Evolutionary conservation across 2,329 filamentous ascomycete species (phyloP), one percentile per base, ranked within the genome.

Genomic region (Thelonectria olida): DNA sequence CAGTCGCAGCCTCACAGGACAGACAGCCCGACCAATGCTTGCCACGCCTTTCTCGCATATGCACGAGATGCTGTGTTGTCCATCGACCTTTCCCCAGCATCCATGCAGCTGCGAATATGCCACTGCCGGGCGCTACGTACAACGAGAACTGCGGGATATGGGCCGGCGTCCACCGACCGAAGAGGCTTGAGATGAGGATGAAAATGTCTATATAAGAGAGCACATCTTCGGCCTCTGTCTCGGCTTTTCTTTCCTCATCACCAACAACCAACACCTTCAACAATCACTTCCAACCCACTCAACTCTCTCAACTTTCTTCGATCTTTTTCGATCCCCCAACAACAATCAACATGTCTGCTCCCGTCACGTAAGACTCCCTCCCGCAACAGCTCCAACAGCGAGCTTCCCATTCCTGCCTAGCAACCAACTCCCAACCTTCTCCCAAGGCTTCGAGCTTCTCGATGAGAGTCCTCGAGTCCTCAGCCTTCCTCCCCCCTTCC

Each of bases 321-420:
- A 44, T 59, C 55, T 54, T 62, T n/a, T 62, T 23, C 67, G 50
- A 60, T 58, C 61, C 53, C 45, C 48, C 42, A 6, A n/a, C 50
- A 65, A 67, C 51, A 55, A 70, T 53, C 64, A 65, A 67, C 36
- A 69, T 72, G 69, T 72, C 69, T 72, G 67, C 69, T 39, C 69
- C 69, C 54, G 48, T 5, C 28, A 67, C 67, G 69, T 72, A 72
- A 70, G 69, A 56, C 44, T 53, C 34, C 38, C 51, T n/a, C 19
- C 25, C 27, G 9, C 36, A 28, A n/a, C 5, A 41, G 22, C 45
- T 56, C 38, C 39, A 31, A 19, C 23, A n/a, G 5, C 19, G 25
- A 22, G 17, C 19, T n/a, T n/a, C n/a, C n/a, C n/a, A n/a, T n/a
- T n/a, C n/a, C n/a, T n/a, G n/a, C n/a, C n/a, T n/a, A n/a, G n/a